A percentile compares a stretch with the other conserved stretches of the same genome.
These are phyloP conservation scores for Saccharata proteae DNA, from an alignment of 2,329 filamentous ascomycete genomes.

Conservation along the genomic window DNA sequence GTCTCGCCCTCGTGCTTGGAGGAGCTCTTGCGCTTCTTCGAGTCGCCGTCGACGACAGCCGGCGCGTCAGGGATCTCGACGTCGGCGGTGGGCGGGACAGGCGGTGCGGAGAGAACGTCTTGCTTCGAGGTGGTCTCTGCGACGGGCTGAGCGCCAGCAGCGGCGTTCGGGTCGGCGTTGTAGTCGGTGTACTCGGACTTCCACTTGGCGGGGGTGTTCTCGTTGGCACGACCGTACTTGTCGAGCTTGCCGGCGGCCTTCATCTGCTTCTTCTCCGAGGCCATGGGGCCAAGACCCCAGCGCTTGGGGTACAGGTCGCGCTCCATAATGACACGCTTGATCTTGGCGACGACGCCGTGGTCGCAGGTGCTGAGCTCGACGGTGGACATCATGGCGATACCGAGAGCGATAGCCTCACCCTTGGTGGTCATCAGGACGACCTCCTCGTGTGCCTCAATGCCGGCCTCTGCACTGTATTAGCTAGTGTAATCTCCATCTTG, in stretches of 20 bases:
- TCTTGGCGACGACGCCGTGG: slow-evolving; percentile 94
- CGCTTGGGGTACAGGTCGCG: slow-evolving; percentile 90
- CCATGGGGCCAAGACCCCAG: slow-evolving; percentile 92
- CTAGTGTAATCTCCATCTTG: background rate
- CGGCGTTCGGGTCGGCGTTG: slow-evolving; percentile 16
- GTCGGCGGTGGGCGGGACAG: slow-evolving; percentile 20
- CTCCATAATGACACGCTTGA: slow-evolving; percentile 99
- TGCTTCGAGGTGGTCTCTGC: slow-evolving; percentile 21
- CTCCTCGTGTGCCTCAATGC: slow-evolving; percentile 90
- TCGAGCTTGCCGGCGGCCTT: slow-evolving; percentile 96
- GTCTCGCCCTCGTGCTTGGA: slow-evolving; percentile 35
- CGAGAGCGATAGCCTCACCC: slow-evolving; percentile 93
- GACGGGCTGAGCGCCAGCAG: slow-evolving; percentile 11
- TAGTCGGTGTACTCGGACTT: slow-evolving; percentile 84
- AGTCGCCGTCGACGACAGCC: slow-evolving; percentile 11
- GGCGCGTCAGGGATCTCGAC: slow-evolving; percentile 15
- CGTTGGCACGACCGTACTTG: slow-evolving; percentile 90
- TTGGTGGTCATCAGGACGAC: slow-evolving; percentile 98
- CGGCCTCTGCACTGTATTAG: slow-evolving; percentile 49
- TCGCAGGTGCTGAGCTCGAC: slow-evolving; percentile 95
- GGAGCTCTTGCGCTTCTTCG: slow-evolving; percentile 37
- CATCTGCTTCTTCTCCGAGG: slow-evolving; percentile 98
- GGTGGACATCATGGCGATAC: slow-evolving; percentile 94
- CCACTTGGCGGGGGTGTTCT: slow-evolving; percentile 89
- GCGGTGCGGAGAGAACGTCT: slow-evolving; percentile 25